Conservation (phyloP, 2,329 filamentous ascomycete species). For the Sporothrix schenckii region DNA sequence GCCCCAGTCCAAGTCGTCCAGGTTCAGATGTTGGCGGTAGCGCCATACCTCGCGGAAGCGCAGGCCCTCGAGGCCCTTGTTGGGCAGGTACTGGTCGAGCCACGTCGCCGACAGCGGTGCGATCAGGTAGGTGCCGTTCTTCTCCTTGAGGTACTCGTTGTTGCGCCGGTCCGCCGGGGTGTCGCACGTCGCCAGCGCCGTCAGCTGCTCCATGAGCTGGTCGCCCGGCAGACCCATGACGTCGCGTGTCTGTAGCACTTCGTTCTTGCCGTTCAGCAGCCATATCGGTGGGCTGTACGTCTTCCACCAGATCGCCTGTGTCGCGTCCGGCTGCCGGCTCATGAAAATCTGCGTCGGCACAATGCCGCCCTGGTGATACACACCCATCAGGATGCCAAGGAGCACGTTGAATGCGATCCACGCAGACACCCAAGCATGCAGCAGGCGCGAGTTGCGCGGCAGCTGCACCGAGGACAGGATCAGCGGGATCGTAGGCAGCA, state of each 20-base stretch:
- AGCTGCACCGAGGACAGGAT: conserved; percentile 72
- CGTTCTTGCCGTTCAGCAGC: conserved; percentile 76
- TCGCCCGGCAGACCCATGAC: conserved; percentile 71
- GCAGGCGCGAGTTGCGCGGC: conserved; percentile 56
- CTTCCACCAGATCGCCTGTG: conserved; percentile 80
- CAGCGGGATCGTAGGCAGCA: conserved; percentile 75
- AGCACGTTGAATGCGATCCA: conserved; percentile 73
- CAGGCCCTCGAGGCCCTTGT: conserved; percentile 62
- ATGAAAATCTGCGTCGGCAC: conserved; percentile 76
- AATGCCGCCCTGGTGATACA: conserved; percentile 79
- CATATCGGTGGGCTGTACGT: conserved; percentile 81
- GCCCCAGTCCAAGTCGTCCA: conserved; percentile 79
- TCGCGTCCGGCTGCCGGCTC: conserved; percentile 68
- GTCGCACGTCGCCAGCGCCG: conserved; percentile 64
- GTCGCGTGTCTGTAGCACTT: conserved; percentile 69
- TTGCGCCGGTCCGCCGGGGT: conserved; percentile 59
- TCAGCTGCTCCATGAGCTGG: conserved; percentile 61
- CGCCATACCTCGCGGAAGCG: conserved; percentile 72
- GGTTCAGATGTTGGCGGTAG: conserved; percentile 68
- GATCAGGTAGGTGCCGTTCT: conserved; percentile 69
- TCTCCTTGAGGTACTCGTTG: conserved; percentile 61
- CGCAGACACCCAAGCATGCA: conserved; percentile 58
- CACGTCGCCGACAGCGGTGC: conserved; percentile 72
- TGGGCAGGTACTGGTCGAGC: conserved; percentile 64
- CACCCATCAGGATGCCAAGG: conserved; percentile 74